Percentiles rank a stretch among this genome's conserved stretches.
phyloP scores from a whole-genome alignment of 257 asterid species.

The Gynochthodes officinalis region DNA sequence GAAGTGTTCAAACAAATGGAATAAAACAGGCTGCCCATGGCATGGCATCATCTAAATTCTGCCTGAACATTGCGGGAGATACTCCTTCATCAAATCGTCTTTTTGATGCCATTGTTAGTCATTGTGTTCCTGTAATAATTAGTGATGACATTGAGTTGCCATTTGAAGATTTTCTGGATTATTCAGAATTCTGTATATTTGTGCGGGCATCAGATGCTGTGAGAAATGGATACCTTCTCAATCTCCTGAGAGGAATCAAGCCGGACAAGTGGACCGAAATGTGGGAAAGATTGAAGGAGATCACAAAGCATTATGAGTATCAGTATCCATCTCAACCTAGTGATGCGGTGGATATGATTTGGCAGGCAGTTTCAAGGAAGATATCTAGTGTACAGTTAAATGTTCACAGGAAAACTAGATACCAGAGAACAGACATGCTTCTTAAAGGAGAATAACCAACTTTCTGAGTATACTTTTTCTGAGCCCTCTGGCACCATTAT shows the following conservation, averaged over 20 bases:
- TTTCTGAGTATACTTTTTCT: constrained; percentile 1
- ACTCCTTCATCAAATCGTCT: constrained; percentile 90
- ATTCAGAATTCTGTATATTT: constrained; percentile 66
- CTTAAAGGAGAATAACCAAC: constrained; percentile 7
- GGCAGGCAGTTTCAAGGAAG: constrained; percentile 70
- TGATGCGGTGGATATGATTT: constrained; percentile 93
- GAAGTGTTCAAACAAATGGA: constrained; percentile 57
- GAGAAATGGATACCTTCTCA: constrained; percentile 60
- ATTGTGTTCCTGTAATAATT: constrained; percentile 85
- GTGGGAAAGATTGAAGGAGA: constrained; percentile 62
- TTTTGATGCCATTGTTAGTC: constrained; percentile 79
- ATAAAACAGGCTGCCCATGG: constrained; percentile 55
- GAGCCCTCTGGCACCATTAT: background rate
- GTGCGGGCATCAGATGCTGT: constrained; percentile 56
- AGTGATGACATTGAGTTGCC: constrained; percentile 89
- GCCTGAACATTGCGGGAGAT: constrained; percentile 85
- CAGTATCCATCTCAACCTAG: constrained; percentile 54
- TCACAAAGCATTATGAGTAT: constrained; percentile 53
- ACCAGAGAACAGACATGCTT: constrained; percentile 37
- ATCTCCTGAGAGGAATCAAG: constrained; percentile 54
- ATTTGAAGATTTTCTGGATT: constrained; percentile 67
- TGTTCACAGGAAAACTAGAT: constrained; percentile 57
- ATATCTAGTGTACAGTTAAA: constrained; percentile 30
- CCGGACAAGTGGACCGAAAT: constrained; percentile 58
- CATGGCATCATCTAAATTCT: constrained; percentile 76